phyloP scores from a whole-genome alignment of 2,329 filamentous ascomycete genomes.

The Coleophoma crateriformis region DNA sequence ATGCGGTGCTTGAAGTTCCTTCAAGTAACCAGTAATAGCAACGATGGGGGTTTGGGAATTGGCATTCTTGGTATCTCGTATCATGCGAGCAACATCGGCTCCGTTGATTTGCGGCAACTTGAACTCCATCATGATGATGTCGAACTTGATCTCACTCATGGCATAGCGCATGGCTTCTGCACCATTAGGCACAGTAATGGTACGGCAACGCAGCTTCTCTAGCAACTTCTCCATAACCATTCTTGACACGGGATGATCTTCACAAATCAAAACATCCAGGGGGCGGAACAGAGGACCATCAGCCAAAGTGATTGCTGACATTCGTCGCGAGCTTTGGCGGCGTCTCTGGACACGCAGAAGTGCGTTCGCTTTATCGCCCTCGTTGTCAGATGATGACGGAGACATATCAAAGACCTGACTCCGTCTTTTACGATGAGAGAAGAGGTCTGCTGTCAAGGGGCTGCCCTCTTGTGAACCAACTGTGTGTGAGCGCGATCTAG shows the following conservation, averaged over 20 bases:
- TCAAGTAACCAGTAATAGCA: constrained; percentile 95
- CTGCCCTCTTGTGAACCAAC: constrained; percentile 93
- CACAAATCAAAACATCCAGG: constrained; percentile 90
- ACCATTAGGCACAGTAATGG: constrained; percentile 85
- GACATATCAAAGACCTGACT: constrained; percentile 97
- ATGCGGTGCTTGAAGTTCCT: constrained; percentile 89
- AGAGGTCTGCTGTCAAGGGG: constrained; percentile 57
- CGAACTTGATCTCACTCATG: constrained; percentile 96
- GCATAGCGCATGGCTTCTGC: constrained; percentile 90
- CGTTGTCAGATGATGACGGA: constrained; percentile 94
- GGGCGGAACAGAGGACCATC: constrained; percentile 85
- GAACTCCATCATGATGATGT: constrained; percentile 97
- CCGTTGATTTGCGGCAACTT: constrained; percentile 93
- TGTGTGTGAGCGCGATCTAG: constrained; percentile 83
- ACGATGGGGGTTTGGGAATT: constrained; percentile 95
- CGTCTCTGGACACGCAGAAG: constrained; percentile 87
- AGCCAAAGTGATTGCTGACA: constrained; percentile 84
- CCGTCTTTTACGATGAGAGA: constrained; percentile 78
- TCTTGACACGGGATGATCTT: constrained; percentile 93
- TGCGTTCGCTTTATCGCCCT: constrained; percentile 86
- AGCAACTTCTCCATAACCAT: constrained; percentile 99
- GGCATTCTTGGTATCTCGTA: constrained; percentile 90
- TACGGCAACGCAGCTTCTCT: constrained; percentile 91
- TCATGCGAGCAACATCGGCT: constrained; percentile 94
- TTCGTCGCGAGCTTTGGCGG: constrained; percentile 88